Percentiles rank a stretch among this genome's conserved stretches.
These are phyloP conservation scores for Cordyceps cateniannulata DNA, from an alignment of 2,329 filamentous ascomycete species.

Conservation along the genomic window DNA sequence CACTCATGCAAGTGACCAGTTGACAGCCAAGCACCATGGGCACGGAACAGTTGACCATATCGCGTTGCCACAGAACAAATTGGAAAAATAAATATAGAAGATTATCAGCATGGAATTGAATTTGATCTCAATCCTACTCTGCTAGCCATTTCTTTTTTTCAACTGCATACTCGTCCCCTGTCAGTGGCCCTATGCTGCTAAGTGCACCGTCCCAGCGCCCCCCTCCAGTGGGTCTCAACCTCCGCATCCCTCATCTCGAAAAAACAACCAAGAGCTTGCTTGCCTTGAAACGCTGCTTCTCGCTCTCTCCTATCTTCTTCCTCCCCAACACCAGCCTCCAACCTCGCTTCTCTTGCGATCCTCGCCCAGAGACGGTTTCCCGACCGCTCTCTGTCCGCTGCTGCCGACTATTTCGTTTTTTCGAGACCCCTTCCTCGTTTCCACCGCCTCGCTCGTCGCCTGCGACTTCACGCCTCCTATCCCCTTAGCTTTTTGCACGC, in stretches of 20 bases:
- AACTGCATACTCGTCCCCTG: background rate
- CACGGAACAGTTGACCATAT: background rate
- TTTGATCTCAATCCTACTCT: background rate
- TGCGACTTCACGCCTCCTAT: background rate
- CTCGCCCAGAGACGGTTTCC: conserved; percentile 3
- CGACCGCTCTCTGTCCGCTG: background rate
- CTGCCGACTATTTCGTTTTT: background rate
- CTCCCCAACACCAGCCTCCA: conserved; percentile 10
- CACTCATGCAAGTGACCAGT: conserved; percentile 4
- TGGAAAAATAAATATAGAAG: background rate
- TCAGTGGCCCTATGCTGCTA: background rate
- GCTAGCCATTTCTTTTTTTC: background rate
- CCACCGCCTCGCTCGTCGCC: background rate
- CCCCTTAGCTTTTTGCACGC: background rate
- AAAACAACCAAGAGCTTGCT: conserved; percentile 12
- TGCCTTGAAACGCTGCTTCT: conserved; percentile 7
- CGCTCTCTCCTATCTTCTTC: conserved; percentile 6
- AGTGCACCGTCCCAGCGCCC: background rate
- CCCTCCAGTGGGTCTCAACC: conserved; percentile 12
- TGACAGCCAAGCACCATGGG: background rate
- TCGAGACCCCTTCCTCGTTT: background rate
- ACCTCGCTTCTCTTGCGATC: conserved; percentile 8
- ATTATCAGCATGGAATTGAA: background rate
- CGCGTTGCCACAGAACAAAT: background rate
- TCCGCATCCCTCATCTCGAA: conserved; percentile 15